A percentile compares a stretch with the other conserved stretches of the same genome.
These are phyloP conservation scores for Coelastrella sp. DNA, from an alignment of 139 green algal species.

Conservation along the genomic window DNA sequence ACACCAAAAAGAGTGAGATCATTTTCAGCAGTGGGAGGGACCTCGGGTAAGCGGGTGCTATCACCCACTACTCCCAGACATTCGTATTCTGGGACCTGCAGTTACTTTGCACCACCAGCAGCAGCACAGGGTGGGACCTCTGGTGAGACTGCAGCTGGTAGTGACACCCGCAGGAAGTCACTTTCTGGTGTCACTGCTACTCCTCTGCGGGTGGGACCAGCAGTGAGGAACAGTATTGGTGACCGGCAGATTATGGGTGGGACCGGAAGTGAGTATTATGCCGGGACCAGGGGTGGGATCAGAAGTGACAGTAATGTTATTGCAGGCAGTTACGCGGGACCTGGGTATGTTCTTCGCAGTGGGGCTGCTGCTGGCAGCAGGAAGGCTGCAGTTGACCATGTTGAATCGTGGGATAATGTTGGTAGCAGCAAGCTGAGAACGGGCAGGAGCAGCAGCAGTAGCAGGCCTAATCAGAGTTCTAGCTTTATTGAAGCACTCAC, in stretches of 20 bases:
- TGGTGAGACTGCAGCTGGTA: neutral
- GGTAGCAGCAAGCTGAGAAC: too few species aligned
- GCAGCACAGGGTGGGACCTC: neutral
- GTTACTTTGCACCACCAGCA: too few species aligned
- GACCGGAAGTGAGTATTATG: neutral
- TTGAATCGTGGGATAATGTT: neutral
- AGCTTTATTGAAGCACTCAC: too few species aligned
- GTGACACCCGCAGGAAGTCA: too few species aligned
- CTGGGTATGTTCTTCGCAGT: neutral
- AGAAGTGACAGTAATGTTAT: neutral
- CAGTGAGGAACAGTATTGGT: neutral
- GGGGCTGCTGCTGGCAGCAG: neutral
- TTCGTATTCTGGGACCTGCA: neutral
- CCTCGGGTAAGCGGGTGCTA: neutral
- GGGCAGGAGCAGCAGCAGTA: neutral
- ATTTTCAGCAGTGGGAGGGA: neutral
- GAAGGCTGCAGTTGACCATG: neutral
- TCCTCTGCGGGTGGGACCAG: neutral
- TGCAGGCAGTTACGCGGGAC: neutral
- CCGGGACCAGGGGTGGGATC: neutral
- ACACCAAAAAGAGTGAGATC: neutral
- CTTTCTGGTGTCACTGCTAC: neutral
- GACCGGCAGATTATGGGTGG: neutral
- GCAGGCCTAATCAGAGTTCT: too few species aligned
- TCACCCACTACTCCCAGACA: neutral